Percentiles rank a stretch among this genome's conserved stretches.
phyloP scores from a whole-genome alignment of 305 asterid species.

The Fraxinus greggii region DNA sequence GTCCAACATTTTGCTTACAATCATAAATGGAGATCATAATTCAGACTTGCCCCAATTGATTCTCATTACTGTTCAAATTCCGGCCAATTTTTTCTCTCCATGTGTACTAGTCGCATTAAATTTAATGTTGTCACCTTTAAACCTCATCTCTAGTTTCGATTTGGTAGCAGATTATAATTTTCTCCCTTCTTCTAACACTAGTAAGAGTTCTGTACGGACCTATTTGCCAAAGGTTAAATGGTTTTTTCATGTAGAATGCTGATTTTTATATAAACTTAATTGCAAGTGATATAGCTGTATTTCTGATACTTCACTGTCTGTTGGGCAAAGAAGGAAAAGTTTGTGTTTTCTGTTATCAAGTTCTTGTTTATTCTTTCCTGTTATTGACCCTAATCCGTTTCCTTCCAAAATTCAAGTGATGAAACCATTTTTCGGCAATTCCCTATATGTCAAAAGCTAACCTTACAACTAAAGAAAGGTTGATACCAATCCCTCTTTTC shows the following conservation, averaged over 20 bases:
- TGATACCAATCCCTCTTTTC: background rate
- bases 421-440: background rate
- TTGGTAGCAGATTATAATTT: background rate
- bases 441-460: background rate
- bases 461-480: background rate
- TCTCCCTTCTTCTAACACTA: background rate
- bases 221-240: background rate
- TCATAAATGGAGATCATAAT: background rate
- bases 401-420: background rate
- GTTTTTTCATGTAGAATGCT: background rate
- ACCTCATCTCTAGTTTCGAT: background rate
- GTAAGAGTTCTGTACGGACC: background rate
- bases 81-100: background rate
- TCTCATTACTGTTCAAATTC: background rate
- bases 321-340: background rate
- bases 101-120: background rate
- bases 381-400: background rate
- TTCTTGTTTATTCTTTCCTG: background rate
- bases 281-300: background rate
- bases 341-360: background rate
- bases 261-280: background rate
- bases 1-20: background rate
- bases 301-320: background rate
- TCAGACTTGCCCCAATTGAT: background rate
- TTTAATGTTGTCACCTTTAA: background rate